Conservation (phyloP, 169 alveolate genomes). For the Plasmodium berghei region DNA sequence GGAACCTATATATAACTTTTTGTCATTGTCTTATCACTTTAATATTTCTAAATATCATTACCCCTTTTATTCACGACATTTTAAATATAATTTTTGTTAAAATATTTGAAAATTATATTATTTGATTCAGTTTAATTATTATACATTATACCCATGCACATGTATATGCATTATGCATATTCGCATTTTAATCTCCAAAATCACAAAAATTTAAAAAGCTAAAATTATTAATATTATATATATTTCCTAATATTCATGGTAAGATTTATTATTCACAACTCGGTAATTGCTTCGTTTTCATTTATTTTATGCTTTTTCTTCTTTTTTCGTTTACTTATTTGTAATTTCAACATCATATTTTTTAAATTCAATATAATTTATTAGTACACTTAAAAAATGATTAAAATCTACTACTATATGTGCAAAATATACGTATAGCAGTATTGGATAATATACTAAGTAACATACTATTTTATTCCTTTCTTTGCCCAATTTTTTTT, state of each 20-base stretch:
- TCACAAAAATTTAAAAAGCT: slow-evolving; percentile 7
- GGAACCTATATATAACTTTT: slow-evolving; percentile 5
- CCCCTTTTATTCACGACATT: background rate
- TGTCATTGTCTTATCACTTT: background rate
- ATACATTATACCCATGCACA: background rate
- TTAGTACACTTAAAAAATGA: slow-evolving; percentile 51
- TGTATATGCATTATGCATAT: background rate
- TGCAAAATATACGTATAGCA: background rate
- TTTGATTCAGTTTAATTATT: slow-evolving; percentile 38
- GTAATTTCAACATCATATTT: slow-evolving; percentile 46
- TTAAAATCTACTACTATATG: background rate
- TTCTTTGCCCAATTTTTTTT: background rate
- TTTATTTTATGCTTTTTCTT: background rate
- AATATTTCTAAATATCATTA: slow-evolving; percentile 15
- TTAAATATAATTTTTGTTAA: slow-evolving; percentile 51
- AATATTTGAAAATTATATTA: slow-evolving; percentile 40
- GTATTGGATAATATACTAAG: background rate
- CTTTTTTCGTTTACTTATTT: slow-evolving; percentile 70
- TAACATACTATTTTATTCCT: slow-evolving; percentile 7
- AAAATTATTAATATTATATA: background rate
- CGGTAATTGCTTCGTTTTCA: background rate
- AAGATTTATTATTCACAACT: slow-evolving; percentile 4
- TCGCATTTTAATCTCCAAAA: slow-evolving; percentile 16
- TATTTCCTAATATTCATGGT: background rate
- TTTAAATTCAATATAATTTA: slow-evolving; percentile 53